phyloP scores from a whole-genome alignment of 1,284 basidiomycete species.

The Puccinia polysora region DNA sequence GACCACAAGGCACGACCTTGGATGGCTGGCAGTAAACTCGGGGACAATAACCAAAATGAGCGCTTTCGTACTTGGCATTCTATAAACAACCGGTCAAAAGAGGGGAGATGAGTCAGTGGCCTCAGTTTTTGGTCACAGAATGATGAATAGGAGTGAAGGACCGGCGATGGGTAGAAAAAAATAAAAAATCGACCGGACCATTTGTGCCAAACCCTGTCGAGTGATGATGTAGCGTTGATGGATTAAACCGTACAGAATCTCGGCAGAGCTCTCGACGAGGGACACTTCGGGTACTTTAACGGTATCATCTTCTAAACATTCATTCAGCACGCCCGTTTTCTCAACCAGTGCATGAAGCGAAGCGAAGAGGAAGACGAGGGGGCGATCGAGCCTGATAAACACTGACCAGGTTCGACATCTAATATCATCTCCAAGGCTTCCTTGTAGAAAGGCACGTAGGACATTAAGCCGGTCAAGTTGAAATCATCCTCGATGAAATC shows the following conservation, averaged over 20 bases:
- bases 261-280: constrained; percentile 95
- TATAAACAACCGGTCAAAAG: constrained; percentile 52
- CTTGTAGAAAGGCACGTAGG: constrained; percentile 96
- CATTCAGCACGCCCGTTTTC: not conserved
- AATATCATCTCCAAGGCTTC: constrained; percentile 99
- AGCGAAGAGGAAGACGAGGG: not conserved
- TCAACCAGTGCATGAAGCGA: not conserved
- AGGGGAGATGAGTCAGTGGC: constrained; percentile 3
- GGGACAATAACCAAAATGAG: constrained; percentile 89
- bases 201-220: constrained; percentile 83
- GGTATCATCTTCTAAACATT: constrained; percentile 72
- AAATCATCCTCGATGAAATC: constrained; percentile 99
- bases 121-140: too few relatives aligned
- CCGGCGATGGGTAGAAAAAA: too few relatives aligned
- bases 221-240: constrained; percentile 97
- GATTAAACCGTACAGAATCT: constrained; percentile 93
- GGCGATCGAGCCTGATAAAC: not conserved
- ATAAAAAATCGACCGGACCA: constrained; percentile 62
- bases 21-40: constrained; percentile 86
- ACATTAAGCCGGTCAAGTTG: constrained; percentile 91
- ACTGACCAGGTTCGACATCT: constrained; percentile 88
- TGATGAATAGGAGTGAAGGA: too few relatives aligned
- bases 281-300: constrained; percentile 77
- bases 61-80: constrained; percentile 93
- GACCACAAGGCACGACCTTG: constrained; percentile 89